Evolutionary conservation across 2,329 filamentous ascomycete species (phyloP), one percentile per base, ranked within the genome.

Genomic region (Aureobasidium sp.): DNA sequence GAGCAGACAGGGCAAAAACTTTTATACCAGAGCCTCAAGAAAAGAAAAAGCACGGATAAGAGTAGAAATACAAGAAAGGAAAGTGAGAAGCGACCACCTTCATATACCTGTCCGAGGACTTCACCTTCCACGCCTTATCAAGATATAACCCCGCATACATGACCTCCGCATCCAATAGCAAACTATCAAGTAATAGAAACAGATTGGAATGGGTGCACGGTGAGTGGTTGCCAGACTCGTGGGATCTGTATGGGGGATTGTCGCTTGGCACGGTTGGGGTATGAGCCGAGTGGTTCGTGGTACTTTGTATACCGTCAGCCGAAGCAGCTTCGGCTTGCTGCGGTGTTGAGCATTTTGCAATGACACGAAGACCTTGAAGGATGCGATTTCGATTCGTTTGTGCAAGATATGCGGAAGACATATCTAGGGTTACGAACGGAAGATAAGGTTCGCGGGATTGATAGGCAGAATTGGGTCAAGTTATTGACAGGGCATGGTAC

Each of bases 111-210:
- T 3, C 27, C 9, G 14, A 58, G 55, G 55, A 36, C 55, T 45
- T 58, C 31, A 58, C 55, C 41, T 57, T 34, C 53, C 53, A 11
- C 20, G 9, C 44, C 9, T 42, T 59, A 49, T 59, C 56, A 39
- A 34, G 14, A 8, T 39, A 31, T 9, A 59, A 37, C 42, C 44
- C 31, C 56, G 45, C 56, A 49, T 34, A 48, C 31, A 37, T 15
- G n/a, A 3, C 27, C 44, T 49, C 56, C 56, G 34, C 56, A 59
- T 27, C 31, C 34, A 27, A 29, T 15, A 59, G 37, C 29, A 59
- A 49, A 29, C 22, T 42, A 41, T 59, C 29, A 59, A 49, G 34
- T 49, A 49, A 59, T 34, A 41, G 14, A 59, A 49, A 49, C 20
- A 25, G 25, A 20, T 17, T 48, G 29, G 56, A 14, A 29, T 27